Evolutionary conservation across 1,139 yeast species (phyloP).

Genomic region (Lodderomyces pseudojiufengensis): DNA sequence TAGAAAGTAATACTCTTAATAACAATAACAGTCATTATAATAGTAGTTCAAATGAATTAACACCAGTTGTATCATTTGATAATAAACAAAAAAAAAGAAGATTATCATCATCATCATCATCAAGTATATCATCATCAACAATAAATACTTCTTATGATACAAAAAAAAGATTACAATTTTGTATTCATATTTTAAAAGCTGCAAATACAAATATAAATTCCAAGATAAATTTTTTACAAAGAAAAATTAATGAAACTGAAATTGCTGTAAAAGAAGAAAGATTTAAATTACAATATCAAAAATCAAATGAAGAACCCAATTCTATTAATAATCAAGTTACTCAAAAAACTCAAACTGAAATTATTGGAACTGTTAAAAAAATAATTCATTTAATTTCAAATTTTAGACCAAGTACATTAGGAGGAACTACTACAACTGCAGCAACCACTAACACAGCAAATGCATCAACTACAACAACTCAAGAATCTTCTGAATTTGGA

Average conservation of each 20-base stretch:
- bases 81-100: conserved; percentile 23
- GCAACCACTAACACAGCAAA: not conserved
- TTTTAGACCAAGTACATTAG: conserved; percentile 70
- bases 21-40: too few species aligned
- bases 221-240: conserved; percentile 61
- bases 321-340: conserved; percentile 16
- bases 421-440: conserved; percentile 8
- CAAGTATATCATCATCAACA: conserved; percentile 12
- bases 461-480: not conserved
- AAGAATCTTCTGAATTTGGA: not conserved
- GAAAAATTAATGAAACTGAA: conserved; percentile 27
- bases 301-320: conserved; percentile 7
- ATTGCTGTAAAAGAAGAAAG: conserved; percentile 15
- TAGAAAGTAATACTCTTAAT: conserved; percentile 7
- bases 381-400: conserved; percentile 83
- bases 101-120: conserved; percentile 9
- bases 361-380: conserved; percentile 83
- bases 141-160: conserved; percentile 43
- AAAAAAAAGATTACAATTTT: conserved; percentile 64
- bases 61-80: conserved; percentile 10
- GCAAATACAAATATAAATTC: conserved; percentile 71
- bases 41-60: conserved; percentile 7
- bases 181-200: conserved; percentile 66
- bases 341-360: conserved; percentile 66
- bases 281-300: conserved; percentile 9